phyloP scores from a whole-genome alignment of 805 yeast genomes.

The Saturnispora ahearnii region DNA sequence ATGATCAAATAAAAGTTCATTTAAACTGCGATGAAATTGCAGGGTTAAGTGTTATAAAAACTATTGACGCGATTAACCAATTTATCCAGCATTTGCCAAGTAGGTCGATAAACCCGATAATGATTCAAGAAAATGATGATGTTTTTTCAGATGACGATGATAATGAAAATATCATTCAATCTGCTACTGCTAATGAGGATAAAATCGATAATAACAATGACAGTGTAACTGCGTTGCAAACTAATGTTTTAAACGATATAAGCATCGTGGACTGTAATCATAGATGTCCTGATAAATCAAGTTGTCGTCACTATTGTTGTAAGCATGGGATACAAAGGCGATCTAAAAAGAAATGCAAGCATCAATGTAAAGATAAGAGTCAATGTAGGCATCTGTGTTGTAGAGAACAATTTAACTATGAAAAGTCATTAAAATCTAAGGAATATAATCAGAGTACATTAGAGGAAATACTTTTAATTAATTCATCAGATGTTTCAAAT shows the following conservation, averaged over 20 bases:
- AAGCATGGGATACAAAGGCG: slow-evolving; percentile 29
- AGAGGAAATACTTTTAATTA: neutral
- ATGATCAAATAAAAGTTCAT: slow-evolving; percentile 23
- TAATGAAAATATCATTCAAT: neutral
- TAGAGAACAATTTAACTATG: slow-evolving; percentile 12
- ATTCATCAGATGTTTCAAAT: neutral
- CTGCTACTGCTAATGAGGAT: too few species aligned
- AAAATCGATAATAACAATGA: too few species aligned
- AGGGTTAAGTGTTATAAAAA: slow-evolving; percentile 16
- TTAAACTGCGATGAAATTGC: slow-evolving; percentile 34
- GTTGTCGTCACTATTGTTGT: slow-evolving; percentile 41
- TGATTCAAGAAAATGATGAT: slow-evolving; percentile 16
- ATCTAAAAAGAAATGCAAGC: slow-evolving; percentile 27
- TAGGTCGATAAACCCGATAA: neutral
- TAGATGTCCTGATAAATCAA: slow-evolving; percentile 30
- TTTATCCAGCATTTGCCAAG: neutral
- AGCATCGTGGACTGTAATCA: slow-evolving; percentile 31
- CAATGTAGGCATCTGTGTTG: slow-evolving; percentile 32
- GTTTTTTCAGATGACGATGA: slow-evolving; percentile 24
- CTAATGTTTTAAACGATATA: neutral
- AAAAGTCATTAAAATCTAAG: neutral
- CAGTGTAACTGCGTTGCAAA: neutral
- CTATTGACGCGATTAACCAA: neutral
- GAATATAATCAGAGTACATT: neutral
- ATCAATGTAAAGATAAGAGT: slow-evolving; percentile 32